Percentiles rank a stretch among this genome's conserved stretches.
phyloP scores from a whole-genome alignment of 129 eudicot genomes.

The Centaurea solstitialis region DNA sequence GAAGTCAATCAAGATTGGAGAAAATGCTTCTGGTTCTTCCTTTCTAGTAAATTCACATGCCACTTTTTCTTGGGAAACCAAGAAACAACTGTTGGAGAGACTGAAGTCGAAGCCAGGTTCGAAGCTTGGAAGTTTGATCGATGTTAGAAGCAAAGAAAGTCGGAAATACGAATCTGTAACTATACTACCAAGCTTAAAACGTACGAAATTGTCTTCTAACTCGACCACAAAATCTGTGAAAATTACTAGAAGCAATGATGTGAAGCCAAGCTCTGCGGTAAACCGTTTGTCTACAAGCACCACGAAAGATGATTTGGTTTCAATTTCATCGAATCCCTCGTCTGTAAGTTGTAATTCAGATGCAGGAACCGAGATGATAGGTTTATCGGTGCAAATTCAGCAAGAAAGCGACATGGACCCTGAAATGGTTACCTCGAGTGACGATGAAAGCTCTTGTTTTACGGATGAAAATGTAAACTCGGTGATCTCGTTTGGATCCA shows the following conservation, averaged over 20 bases:
- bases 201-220: neutral
- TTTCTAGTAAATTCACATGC: constrained; percentile 17
- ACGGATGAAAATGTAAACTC: constrained; percentile 28
- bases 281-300: constrained; percentile 3
- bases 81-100: constrained; percentile 38
- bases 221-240: constrained; percentile 11
- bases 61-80: constrained; percentile 29
- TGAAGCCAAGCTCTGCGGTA: constrained; percentile 13
- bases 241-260: constrained; percentile 14
- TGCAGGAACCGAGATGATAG: constrained; percentile 38
- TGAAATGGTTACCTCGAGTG: constrained; percentile 61
- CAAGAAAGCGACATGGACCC: constrained; percentile 56
- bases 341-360: too few relatives aligned
- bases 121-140: constrained; percentile 17
- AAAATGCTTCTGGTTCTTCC: constrained; percentile 16
- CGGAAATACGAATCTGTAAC: constrained; percentile 7
- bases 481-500: constrained; percentile 20
- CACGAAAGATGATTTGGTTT: neutral
- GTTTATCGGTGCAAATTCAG: constrained; percentile 52
- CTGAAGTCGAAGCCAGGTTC: constrained; percentile 12
- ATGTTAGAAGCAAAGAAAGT: constrained; percentile 22
- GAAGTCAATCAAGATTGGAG: constrained; percentile 1
- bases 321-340: constrained; percentile 8
- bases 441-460: constrained; percentile 41
- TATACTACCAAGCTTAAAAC: constrained; percentile 8